phyloP scores from a whole-genome alignment of 768 basidiomycete species.

The Trametes cubensis region DNA sequence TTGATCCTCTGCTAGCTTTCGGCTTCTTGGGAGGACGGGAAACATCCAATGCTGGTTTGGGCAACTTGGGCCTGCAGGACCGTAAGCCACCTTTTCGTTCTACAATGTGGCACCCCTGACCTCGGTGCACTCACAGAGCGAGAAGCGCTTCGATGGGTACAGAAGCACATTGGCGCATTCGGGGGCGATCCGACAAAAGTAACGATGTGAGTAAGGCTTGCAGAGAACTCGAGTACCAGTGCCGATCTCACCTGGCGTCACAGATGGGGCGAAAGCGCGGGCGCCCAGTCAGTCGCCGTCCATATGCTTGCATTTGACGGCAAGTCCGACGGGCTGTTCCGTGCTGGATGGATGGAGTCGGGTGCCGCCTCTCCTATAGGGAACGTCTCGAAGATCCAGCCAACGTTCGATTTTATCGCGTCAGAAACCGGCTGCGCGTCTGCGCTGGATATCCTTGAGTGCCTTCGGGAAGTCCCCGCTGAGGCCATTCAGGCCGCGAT shows the following conservation, averaged over 20 bases:
- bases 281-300: constrained; percentile 37
- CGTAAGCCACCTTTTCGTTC: constrained; percentile 42
- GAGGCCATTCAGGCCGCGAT: constrained; percentile 34
- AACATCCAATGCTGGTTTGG: constrained; percentile 41
- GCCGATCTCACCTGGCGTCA: not conserved
- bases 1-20: constrained; percentile 31
- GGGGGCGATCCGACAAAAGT: constrained; percentile 49
- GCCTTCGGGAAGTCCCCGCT: constrained; percentile 44
- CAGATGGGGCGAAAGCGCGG: constrained; percentile 42
- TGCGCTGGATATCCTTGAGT: constrained; percentile 40
- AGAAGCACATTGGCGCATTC: constrained; percentile 42
- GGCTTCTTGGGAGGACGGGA: constrained; percentile 48
- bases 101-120: constrained; percentile 28
- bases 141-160: constrained; percentile 47
- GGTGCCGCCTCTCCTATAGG: constrained; percentile 16
- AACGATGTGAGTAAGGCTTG: constrained; percentile 46
- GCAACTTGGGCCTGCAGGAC: constrained; percentile 56
- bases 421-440: constrained; percentile 39
- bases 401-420: constrained; percentile 45
- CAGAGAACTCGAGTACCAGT: not conserved
- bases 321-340: constrained; percentile 29
- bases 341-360: constrained; percentile 42
- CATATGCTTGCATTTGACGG: constrained; percentile 34
- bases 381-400: constrained; percentile 32
- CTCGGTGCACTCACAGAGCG: constrained; percentile 29